Evolutionary conservation across 2,329 filamentous ascomycete genomes (phyloP), one percentile per base, ranked within the genome.

Genomic region (Decorospora gaudefroyi): DNA sequence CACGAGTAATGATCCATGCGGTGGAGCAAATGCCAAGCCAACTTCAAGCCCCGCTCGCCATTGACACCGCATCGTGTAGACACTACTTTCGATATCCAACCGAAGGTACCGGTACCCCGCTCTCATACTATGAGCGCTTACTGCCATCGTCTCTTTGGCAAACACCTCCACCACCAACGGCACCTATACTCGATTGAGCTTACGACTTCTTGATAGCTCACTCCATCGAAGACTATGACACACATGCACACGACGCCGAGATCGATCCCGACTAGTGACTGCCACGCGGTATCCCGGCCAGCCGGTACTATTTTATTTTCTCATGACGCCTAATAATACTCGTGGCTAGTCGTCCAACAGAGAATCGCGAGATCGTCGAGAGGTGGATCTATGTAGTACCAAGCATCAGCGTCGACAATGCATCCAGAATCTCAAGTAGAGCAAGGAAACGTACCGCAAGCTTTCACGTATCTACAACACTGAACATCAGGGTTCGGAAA

Each of bases 91-190:
- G 15, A 10, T 25, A 34, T 41, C 40, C 34, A 35, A 52, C 36
- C 43, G 39, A 51, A 29, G 41, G 30, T 34, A 29, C 46, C 52
- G 41, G 30, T 34, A 29, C 46, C 52, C 36, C 42, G 38, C 49
- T 47, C 51, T 51, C 43, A 46, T 15, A 15, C 41, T 32, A 34
- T 47, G 54, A 57, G 61, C 62, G 62, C 62, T 58, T 65, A 64
- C 32, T 49, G 44, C 37, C 19, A 32, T 46, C 32, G 45, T 47
- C 28, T 58, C 53, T 58, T 51, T 64, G 62, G 59, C 42, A 51
- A 46, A 26, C 4, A 15, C 28, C 42, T 35, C 40, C 45, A 53
- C 42, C 38, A 53, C 45, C 56, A 60, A 49, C 49, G 10, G 18
- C 37, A 42, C 38, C 47, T 44, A 41, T 28, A 39, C 46, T 43